Conservation (phyloP, 495 filamentous ascomycete genomes). For the Neurospora sp. region DNA sequence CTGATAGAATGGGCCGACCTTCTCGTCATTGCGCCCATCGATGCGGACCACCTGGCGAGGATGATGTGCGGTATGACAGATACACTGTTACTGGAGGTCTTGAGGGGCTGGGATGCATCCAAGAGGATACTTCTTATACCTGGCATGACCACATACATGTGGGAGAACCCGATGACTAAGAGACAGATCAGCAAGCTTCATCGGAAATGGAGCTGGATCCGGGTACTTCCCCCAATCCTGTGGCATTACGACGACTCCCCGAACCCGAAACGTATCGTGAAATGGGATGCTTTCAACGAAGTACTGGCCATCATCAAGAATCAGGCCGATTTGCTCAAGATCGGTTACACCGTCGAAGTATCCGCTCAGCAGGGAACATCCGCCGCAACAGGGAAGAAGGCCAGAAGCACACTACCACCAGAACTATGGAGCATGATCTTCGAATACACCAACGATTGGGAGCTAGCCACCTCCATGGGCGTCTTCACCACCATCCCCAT, state of each 20-base stretch:
- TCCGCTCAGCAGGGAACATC: constrained; percentile 27
- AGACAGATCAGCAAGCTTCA: constrained; percentile 72
- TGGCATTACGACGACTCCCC: constrained; percentile 55
- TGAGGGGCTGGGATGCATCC: constrained; percentile 72
- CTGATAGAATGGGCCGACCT: constrained; percentile 83
- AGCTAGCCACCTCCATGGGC: constrained; percentile 68
- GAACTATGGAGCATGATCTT: constrained; percentile 87
- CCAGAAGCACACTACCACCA: constrained; percentile 46
- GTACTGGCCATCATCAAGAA: constrained; percentile 57
- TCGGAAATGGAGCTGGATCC: constrained; percentile 73
- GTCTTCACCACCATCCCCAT: constrained; percentile 65
- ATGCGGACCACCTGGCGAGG: constrained; percentile 67
- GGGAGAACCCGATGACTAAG: constrained; percentile 77
- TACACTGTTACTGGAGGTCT: constrained; percentile 59
- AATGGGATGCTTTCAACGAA: constrained; percentile 59
- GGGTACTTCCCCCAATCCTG: constrained; percentile 57
- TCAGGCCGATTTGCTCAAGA: constrained; percentile 49
- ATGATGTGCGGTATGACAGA: constrained; percentile 75
- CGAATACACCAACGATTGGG: constrained; percentile 79
- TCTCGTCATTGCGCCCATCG: constrained; percentile 71
- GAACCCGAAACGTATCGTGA: constrained; percentile 38
- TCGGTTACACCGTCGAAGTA: constrained; percentile 49
- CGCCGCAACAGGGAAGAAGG: constrained; percentile 15
- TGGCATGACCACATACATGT: constrained; percentile 72
- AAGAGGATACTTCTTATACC: constrained; percentile 77